Evolutionary conservation across 2,329 filamentous ascomycete species (phyloP).

Genomic region (Exophiala xenobiotica): DNA sequence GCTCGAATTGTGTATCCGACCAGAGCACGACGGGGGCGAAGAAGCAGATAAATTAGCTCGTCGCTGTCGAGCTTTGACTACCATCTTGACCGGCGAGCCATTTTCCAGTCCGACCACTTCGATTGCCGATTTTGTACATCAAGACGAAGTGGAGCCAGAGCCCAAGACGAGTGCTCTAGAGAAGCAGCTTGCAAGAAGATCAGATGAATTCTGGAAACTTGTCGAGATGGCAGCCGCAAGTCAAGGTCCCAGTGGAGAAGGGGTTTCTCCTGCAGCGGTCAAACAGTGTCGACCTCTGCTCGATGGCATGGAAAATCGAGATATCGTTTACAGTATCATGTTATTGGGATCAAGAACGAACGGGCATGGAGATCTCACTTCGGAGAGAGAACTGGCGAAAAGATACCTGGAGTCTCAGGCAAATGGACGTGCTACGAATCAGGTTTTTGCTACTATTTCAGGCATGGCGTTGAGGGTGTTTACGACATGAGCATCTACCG

Average conservation of each 20-base stretch:
- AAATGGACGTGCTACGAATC: conserved; percentile 27
- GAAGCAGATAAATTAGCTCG: conserved; percentile 35
- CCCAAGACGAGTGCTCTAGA: conserved; percentile 38
- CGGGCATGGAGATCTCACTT: conserved; percentile 22
- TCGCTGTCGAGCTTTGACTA: conserved; percentile 26
- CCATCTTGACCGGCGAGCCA: conserved; percentile 28
- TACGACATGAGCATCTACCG: conserved; percentile 9
- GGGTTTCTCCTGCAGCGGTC: conserved; percentile 14
- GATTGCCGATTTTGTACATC: conserved; percentile 30
- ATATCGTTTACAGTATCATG: conserved; percentile 80
- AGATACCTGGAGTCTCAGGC: conserved; percentile 24
- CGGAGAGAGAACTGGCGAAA: conserved; percentile 26
- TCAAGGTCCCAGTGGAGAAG: conserved; percentile 42
- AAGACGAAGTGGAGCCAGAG: conserved; percentile 27
- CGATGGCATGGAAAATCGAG: conserved; percentile 79
- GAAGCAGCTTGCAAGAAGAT: conserved; percentile 58
- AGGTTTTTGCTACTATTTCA: conserved; percentile 27
- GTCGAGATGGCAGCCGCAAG: conserved; percentile 71
- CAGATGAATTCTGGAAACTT: conserved; percentile 79
- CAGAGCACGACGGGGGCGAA: conserved; percentile 26
- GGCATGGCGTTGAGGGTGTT: conserved; percentile 30
- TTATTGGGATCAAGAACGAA: conserved; percentile 22
- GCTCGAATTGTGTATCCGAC: conserved; percentile 53
- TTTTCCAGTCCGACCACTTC: conserved; percentile 26
- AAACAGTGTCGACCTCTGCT: conserved; percentile 51